A percentile compares a stretch with the other conserved stretches of the same genome.
These are phyloP conservation scores for Pseudogymnoascus sp. DNA, from an alignment of 2,329 filamentous ascomycete species.

Conservation along the genomic window DNA sequence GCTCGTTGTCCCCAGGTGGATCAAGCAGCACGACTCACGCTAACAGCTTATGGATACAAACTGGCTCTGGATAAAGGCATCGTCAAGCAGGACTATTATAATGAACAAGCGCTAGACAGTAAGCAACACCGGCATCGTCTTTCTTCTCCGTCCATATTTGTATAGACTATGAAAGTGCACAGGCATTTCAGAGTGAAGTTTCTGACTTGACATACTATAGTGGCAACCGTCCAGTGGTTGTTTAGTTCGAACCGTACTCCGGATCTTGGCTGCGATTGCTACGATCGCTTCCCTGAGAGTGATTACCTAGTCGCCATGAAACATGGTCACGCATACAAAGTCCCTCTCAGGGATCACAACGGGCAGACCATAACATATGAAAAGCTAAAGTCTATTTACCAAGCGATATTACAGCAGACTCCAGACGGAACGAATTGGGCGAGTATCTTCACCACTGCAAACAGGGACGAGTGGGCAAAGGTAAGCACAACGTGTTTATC, in stretches of 20 bases:
- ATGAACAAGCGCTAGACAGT: neutral
- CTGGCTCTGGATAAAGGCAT: neutral
- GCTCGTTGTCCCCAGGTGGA: conserved; percentile 8
- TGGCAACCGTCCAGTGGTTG: neutral
- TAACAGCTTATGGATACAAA: neutral
- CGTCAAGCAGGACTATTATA: neutral
- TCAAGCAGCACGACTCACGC: neutral
- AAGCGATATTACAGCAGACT: neutral
- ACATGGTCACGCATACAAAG: neutral
- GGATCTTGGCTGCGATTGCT: neutral
- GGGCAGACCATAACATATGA: neutral
- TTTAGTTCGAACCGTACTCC: neutral
- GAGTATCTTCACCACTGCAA: neutral
- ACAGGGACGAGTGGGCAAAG: neutral
- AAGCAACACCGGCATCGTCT: neutral
- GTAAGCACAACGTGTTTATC: neutral
- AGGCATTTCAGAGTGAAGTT: neutral
- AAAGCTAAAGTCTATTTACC: neutral
- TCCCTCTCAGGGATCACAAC: neutral
- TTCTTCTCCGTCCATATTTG: neutral
- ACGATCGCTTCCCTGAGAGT: neutral
- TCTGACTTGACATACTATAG: neutral
- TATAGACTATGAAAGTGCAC: neutral
- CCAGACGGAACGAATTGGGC: neutral
- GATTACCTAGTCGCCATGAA: neutral